Evolutionary conservation across 1,284 basidiomycete genomes (phyloP).

Genomic region (Malassezia obtusa): DNA sequence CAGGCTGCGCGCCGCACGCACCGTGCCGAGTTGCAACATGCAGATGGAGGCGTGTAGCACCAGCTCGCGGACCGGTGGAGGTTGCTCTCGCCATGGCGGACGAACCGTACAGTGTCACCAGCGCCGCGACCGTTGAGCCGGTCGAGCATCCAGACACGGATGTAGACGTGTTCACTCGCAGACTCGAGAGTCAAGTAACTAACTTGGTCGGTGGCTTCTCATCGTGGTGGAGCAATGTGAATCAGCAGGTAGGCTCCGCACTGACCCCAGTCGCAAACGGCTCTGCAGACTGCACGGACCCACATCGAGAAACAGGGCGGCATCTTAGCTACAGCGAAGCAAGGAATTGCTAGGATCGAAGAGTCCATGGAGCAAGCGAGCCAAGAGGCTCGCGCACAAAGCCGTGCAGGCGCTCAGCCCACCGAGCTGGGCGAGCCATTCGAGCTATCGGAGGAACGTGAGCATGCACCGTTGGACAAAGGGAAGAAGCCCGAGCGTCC

Average conservation of each 20-base stretch:
- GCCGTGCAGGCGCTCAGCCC: neutral
- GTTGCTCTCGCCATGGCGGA: slow-evolving; percentile 8
- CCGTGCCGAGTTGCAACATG: neutral
- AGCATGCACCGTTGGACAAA: neutral
- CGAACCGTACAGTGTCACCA: slow-evolving; percentile 5
- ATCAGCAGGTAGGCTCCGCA: slow-evolving; percentile 24
- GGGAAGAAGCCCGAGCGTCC: slow-evolving; percentile 1
- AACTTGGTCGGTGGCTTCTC: slow-evolving; percentile 37
- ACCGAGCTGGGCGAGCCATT: neutral
- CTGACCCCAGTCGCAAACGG: slow-evolving; percentile 24
- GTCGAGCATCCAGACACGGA: slow-evolving; percentile 6
- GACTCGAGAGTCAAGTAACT: slow-evolving; percentile 33
- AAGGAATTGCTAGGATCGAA: slow-evolving; percentile 30
- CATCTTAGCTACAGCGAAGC: slow-evolving; percentile 27
- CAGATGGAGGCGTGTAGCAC: neutral
- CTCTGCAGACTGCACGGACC: slow-evolving; percentile 23
- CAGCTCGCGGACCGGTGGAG: neutral
- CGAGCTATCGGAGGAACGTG: slow-evolving; percentile 1
- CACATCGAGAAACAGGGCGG: slow-evolving; percentile 35
- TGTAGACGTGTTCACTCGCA: slow-evolving; percentile 6
- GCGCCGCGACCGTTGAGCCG: slow-evolving; percentile 1
- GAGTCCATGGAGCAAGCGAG: slow-evolving; percentile 31
- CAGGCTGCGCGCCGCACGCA: neutral
- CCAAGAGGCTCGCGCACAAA: slow-evolving; percentile 26
- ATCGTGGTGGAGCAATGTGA: slow-evolving; percentile 39